Percentiles rank a stretch among this genome's conserved stretches.
phyloP scores from a whole-genome alignment of 306 rosid genomes.

The Acmispon strigosus region DNA sequence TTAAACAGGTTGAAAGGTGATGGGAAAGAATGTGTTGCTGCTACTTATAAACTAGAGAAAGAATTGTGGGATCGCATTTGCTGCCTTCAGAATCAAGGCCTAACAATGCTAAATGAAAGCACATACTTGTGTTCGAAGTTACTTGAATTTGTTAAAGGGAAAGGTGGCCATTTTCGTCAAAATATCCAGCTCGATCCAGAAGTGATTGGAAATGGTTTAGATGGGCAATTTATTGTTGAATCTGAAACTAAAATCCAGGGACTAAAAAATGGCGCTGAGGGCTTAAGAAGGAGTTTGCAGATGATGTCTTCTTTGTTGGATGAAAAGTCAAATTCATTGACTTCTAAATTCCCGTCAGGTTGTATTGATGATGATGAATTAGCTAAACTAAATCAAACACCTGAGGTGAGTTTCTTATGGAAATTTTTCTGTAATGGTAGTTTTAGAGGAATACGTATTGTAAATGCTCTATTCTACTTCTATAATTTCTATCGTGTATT shows the following conservation, averaged over 20 bases:
- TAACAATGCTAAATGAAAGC: slow-evolving; percentile 69
- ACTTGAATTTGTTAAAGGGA: slow-evolving; percentile 54
- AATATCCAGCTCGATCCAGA: slow-evolving; percentile 31
- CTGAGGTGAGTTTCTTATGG: slow-evolving; percentile 51
- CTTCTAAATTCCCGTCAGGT: slow-evolving; percentile 37
- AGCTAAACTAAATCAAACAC: slow-evolving; percentile 38
- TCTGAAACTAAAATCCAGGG: slow-evolving; percentile 72
- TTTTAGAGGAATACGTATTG: background rate
- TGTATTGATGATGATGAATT: slow-evolving; percentile 32
- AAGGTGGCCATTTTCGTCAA: slow-evolving; percentile 33
- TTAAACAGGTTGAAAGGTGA: slow-evolving; percentile 66
- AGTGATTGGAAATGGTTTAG: slow-evolving; percentile 41
- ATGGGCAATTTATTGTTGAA: slow-evolving; percentile 65
- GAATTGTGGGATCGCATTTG: slow-evolving; percentile 60
- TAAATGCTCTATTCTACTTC: background rate
- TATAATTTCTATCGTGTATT: no score
- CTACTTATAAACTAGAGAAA: slow-evolving; percentile 67
- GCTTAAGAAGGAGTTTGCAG: slow-evolving; percentile 75
- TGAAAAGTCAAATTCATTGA: slow-evolving; percentile 52
- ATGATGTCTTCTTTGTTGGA: slow-evolving; percentile 60
- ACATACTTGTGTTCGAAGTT: slow-evolving; percentile 55
- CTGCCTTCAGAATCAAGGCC: slow-evolving; percentile 82
- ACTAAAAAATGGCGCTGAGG: slow-evolving; percentile 61
- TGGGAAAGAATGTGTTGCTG: slow-evolving; percentile 53
- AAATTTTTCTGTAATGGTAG: background rate